A percentile compares a stretch with the other conserved stretches of the same genome.
phyloP scores from a whole-genome alignment of 2,329 filamentous ascomycete species.

The Pseudogymnoascus sp. region DNA sequence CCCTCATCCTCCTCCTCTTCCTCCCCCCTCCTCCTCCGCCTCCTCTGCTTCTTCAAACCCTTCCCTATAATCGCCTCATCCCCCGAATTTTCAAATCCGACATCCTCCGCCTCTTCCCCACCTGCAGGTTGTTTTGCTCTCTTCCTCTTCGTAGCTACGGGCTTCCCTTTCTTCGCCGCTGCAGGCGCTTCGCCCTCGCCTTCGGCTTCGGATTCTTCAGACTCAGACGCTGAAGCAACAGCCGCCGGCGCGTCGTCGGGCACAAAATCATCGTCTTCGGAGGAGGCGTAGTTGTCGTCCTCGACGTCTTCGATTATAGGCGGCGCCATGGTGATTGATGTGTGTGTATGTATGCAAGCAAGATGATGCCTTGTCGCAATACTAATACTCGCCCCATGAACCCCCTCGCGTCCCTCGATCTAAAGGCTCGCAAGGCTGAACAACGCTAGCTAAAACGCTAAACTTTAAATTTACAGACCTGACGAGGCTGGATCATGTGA shows the following conservation, averaged over 20 bases:
- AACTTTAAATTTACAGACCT: background rate
- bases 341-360: background rate
- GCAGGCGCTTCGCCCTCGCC: constrained; percentile 15
- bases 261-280: constrained; percentile 67
- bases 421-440: background rate
- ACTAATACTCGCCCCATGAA: background rate
- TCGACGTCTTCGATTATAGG: constrained; percentile 30
- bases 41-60: constrained; percentile 44
- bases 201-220: constrained; percentile 33
- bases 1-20: constrained; percentile 39
- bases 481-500: background rate
- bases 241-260: constrained; percentile 42
- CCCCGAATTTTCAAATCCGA: constrained; percentile 59
- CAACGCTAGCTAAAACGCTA: background rate
- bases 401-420: background rate
- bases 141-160: constrained; percentile 29
- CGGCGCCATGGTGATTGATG: constrained; percentile 23
- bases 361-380: background rate
- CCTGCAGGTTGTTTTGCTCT: constrained; percentile 16
- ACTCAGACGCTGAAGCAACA: constrained; percentile 41
- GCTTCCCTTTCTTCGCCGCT: constrained; percentile 20
- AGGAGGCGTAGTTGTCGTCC: constrained; percentile 54
- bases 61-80: constrained; percentile 62
- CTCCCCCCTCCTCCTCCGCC: constrained; percentile 32
- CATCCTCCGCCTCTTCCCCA: constrained; percentile 34